A percentile compares a stretch with the other conserved stretches of the same genome.
phyloP scores from a whole-genome alignment of 345 rosid species.

The Mangifera indica region DNA sequence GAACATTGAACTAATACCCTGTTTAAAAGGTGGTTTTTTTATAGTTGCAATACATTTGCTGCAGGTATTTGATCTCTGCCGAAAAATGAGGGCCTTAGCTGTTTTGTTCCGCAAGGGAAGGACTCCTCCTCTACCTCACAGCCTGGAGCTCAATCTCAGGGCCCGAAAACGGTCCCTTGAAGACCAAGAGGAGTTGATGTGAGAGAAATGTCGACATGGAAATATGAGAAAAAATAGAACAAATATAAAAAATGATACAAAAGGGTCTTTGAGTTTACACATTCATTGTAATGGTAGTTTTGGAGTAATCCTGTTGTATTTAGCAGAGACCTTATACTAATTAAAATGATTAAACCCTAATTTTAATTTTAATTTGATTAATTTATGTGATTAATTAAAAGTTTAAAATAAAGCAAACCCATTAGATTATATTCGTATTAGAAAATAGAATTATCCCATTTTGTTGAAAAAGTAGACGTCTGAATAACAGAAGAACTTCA shows the following conservation, averaged over 20 bases:
- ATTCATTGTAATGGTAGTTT: background rate
- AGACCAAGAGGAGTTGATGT: constrained; percentile 53
- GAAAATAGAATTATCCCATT: background rate
- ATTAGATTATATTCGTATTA: too few species aligned
- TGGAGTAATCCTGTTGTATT: too few species aligned
- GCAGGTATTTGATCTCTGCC: constrained; percentile 93
- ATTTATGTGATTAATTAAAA: too few species aligned
- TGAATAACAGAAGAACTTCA: constrained; percentile 21
- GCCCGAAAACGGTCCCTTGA: constrained; percentile 92
- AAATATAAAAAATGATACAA: background rate
- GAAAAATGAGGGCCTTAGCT: constrained; percentile 72
- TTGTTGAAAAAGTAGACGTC: constrained; percentile 25
- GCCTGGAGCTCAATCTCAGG: constrained; percentile 77
- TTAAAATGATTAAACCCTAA: too few species aligned
- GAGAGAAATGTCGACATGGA: constrained; percentile 10
- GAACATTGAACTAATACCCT: background rate
- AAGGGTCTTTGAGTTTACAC: background rate
- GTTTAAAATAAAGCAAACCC: too few species aligned
- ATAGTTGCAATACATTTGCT: constrained; percentile 13
- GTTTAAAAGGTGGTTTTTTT: background rate
- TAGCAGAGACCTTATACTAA: too few species aligned
- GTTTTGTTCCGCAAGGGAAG: constrained; percentile 84
- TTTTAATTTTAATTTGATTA: too few species aligned
- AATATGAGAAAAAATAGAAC: background rate
- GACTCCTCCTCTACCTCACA: constrained; percentile 81